Percentiles rank a stretch among this genome's conserved stretches.
Conservation (phyloP, 2,329 filamentous ascomycete species). For the Aureobasidium pullulans region DNA sequence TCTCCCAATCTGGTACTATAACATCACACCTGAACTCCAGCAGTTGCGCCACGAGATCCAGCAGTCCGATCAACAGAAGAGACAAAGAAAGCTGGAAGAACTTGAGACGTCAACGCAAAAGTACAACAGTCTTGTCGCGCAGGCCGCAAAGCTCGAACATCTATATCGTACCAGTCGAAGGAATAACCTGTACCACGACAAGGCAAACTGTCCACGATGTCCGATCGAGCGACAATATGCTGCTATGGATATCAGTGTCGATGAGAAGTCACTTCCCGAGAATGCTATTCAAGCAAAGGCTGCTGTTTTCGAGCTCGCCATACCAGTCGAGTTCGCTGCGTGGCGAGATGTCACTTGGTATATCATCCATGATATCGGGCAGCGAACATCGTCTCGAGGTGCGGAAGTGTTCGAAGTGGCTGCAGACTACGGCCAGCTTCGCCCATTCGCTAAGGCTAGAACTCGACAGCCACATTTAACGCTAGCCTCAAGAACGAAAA, state of each 20-base stretch:
- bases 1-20: slow-evolving; percentile 42
- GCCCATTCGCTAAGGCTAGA: slow-evolving; percentile 18
- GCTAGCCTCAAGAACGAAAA: slow-evolving; percentile 42
- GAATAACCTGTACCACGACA: neutral
- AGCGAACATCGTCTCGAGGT: slow-evolving; percentile 17
- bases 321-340: slow-evolving; percentile 37
- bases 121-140: neutral
- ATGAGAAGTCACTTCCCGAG: slow-evolving; percentile 45
- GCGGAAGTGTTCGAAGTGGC: slow-evolving; percentile 24
- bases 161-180: neutral
- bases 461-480: neutral
- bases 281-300: slow-evolving; percentile 31
- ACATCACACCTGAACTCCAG: slow-evolving; percentile 21
- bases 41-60: slow-evolving; percentile 30
- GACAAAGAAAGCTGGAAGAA: slow-evolving; percentile 33
- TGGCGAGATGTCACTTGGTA: slow-evolving; percentile 50
- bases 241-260: slow-evolving; percentile 37
- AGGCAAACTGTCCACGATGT: slow-evolving; percentile 39
- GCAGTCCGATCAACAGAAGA: slow-evolving; percentile 22
- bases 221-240: slow-evolving; percentile 29
- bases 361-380: slow-evolving; percentile 34
- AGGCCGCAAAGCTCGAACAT: neutral
- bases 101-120: slow-evolving; percentile 21
- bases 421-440: slow-evolving; percentile 28
- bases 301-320: slow-evolving; percentile 46